Percentiles rank a stretch among this genome's conserved stretches.
Conservation (phyloP, 2,329 filamentous ascomycete genomes). For the Alternaria burnsii region DNA sequence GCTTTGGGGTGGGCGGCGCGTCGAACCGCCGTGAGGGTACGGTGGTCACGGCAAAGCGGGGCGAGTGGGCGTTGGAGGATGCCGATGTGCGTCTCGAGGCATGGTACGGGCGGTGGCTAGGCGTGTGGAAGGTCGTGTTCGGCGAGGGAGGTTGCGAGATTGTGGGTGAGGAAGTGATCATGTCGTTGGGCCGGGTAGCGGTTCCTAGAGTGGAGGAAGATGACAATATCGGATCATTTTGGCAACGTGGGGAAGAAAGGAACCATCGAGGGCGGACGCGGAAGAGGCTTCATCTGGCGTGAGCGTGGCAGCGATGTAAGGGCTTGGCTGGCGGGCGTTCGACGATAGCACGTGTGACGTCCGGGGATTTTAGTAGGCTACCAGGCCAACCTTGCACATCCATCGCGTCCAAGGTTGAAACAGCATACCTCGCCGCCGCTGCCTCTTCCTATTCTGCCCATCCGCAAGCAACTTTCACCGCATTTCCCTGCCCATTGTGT, state of each 20-base stretch:
- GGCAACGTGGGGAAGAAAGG: slow-evolving; percentile 21
- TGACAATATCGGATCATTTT: slow-evolving; percentile 16
- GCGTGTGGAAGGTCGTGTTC: slow-evolving; percentile 45
- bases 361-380: slow-evolving; percentile 14
- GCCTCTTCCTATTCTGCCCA: slow-evolving; percentile 2
- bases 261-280: slow-evolving; percentile 16
- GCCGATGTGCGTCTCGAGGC: slow-evolving; percentile 44
- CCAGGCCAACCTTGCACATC: neutral
- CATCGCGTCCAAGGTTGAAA: slow-evolving; percentile 8
- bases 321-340: slow-evolving; percentile 16
- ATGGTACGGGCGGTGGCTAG: slow-evolving; percentile 43
- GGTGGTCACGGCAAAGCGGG: slow-evolving; percentile 45
- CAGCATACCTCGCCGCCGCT: slow-evolving; percentile 4
- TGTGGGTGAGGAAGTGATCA: slow-evolving; percentile 50
- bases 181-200: slow-evolving; percentile 27
- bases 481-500: slow-evolving; percentile 6
- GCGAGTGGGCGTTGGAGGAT: slow-evolving; percentile 41
- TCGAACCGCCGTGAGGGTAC: slow-evolving; percentile 40
- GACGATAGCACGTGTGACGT: slow-evolving; percentile 19
- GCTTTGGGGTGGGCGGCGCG: slow-evolving; percentile 33
- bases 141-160: slow-evolving; percentile 50
- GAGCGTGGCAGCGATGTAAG: slow-evolving; percentile 18
- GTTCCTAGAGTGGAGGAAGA: slow-evolving; percentile 14
- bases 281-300: slow-evolving; percentile 24
- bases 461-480: slow-evolving; percentile 20